Percentiles rank a stretch among this genome's conserved stretches.
Conservation (phyloP, 129 eudicot genomes). For the Artemisia argyi region DNA sequence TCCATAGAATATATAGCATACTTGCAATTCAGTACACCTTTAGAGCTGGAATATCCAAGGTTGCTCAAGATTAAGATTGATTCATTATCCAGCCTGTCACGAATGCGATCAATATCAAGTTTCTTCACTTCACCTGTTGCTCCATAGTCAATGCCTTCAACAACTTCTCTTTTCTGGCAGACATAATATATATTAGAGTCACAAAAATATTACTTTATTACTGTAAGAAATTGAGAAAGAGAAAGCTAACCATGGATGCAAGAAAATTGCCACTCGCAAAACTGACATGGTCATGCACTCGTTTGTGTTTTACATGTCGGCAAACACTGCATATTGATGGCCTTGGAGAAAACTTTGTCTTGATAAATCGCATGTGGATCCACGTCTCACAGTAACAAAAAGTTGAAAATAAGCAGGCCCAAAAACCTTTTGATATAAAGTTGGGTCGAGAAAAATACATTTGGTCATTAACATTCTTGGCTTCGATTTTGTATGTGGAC, state of each 20-base stretch:
- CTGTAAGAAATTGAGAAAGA: not conserved
- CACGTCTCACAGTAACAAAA: too few relatives aligned
- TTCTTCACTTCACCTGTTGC: slow-evolving; percentile 98
- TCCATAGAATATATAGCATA: too few relatives aligned
- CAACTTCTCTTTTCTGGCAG: slow-evolving; percentile 90
- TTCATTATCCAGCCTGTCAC: slow-evolving; percentile 78
- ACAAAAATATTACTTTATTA: not conserved
- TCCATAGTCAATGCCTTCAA: slow-evolving; percentile 86
- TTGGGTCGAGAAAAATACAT: too few relatives aligned
- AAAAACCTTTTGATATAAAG: too few relatives aligned
- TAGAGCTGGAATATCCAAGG: slow-evolving; percentile 53
- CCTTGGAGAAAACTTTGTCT: slow-evolving; percentile 91
- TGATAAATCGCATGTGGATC: slow-evolving; percentile 24
- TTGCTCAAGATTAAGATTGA: slow-evolving; percentile 77
- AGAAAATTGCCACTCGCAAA: slow-evolving; percentile 96
- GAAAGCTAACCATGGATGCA: slow-evolving; percentile 72
- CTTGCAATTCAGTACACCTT: too few relatives aligned
- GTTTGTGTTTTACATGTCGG: slow-evolving; percentile 87
- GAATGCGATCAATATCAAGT: slow-evolving; percentile 77
- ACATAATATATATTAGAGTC: not conserved
- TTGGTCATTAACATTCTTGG: too few relatives aligned
- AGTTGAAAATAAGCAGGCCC: too few relatives aligned
- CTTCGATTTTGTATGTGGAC: too few relatives aligned
- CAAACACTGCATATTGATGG: slow-evolving; percentile 71
- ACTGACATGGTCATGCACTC: slow-evolving; percentile 78